Evolutionary conservation across 1,284 basidiomycete genomes (phyloP).

Genomic region (Coniferiporia sulphurascens): DNA sequence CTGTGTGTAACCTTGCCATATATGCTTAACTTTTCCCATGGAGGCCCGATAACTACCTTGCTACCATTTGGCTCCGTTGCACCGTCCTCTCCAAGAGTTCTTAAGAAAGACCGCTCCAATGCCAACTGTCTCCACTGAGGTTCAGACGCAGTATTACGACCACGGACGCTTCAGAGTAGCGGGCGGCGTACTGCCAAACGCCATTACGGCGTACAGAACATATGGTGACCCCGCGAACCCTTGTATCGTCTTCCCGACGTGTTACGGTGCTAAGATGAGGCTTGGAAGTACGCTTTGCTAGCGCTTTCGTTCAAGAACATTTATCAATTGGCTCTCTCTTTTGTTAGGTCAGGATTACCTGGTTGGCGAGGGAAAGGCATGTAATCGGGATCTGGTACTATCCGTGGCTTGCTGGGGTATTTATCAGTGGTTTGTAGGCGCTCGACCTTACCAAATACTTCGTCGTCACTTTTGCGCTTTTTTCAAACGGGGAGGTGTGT

Average conservation of each 20-base stretch:
- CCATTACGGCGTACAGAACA: constrained; percentile 39
- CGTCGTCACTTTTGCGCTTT: constrained; percentile 28
- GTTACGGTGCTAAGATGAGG: constrained; percentile 37
- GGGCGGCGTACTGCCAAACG: constrained; percentile 38
- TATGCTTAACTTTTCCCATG: neutral
- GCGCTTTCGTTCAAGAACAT: constrained; percentile 19
- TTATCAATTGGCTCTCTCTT: neutral
- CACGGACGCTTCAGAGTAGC: constrained; percentile 36
- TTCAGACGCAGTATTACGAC: constrained; percentile 32
- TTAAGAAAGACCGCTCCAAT: neutral
- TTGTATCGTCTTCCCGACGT: constrained; percentile 41
- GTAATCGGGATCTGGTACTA: neutral
- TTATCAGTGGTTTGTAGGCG: constrained; percentile 19
- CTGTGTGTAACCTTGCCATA: too few relatives aligned
- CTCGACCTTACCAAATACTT: constrained; percentile 28
- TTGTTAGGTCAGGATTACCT: constrained; percentile 21
- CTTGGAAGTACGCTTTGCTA: constrained; percentile 20
- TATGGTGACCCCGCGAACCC: constrained; percentile 38
- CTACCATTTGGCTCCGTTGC: neutral
- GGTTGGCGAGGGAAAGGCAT: constrained; percentile 20
- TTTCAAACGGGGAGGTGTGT: constrained; percentile 29
- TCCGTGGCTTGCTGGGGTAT: neutral
- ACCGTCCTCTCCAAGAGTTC: neutral
- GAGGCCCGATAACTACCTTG: neutral
- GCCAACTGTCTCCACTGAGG: neutral